These are phyloP conservation scores for Hygrocybe coccinea DNA, from an alignment of 768 basidiomycete species.

Conservation along the genomic window DNA sequence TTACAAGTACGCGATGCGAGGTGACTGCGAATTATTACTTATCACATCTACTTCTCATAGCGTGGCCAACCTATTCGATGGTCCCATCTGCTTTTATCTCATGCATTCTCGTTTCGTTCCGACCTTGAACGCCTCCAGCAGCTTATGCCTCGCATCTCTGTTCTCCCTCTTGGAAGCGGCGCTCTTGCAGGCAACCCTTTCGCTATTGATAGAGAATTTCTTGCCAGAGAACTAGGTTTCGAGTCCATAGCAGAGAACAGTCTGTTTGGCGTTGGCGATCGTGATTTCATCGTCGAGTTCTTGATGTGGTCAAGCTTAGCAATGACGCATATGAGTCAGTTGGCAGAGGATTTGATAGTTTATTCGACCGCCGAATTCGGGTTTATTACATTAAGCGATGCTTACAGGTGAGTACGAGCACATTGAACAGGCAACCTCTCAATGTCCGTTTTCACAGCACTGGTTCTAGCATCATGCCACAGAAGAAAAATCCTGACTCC, in stretches of 20 bases:
- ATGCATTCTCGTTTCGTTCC: slow-evolving; percentile 87
- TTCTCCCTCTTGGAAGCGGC: slow-evolving; percentile 89
- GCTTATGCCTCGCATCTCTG: slow-evolving; percentile 84
- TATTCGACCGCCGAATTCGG: slow-evolving; percentile 98
- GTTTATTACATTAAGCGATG: slow-evolving; percentile 92
- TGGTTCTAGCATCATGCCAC: slow-evolving; percentile 99
- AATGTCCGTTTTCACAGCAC: slow-evolving; percentile 50
- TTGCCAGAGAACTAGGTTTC: slow-evolving; percentile 88
- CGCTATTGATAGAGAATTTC: slow-evolving; percentile 86
- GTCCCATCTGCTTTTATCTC: slow-evolving; percentile 94
- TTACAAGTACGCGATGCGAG: slow-evolving; percentile 62
- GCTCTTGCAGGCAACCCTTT: slow-evolving; percentile 98
- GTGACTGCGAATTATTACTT: neutral
- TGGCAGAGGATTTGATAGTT: slow-evolving; percentile 94
- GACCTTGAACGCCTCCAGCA: slow-evolving; percentile 84
- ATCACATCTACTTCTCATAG: slow-evolving; percentile 36
- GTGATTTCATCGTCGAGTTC: slow-evolving; percentile 96
- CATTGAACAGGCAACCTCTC: neutral
- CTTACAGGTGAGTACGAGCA: slow-evolving; percentile 71
- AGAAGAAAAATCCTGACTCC: slow-evolving; percentile 98
- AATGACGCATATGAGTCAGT: slow-evolving; percentile 89
- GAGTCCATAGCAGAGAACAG: slow-evolving; percentile 88
- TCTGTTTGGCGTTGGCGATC: slow-evolving; percentile 92
- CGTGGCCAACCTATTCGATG: slow-evolving; percentile 97
- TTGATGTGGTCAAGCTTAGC: slow-evolving; percentile 92